Evolutionary conservation across 331 rosid genomes (phyloP).

Genomic region (Acacia concinna): DNA sequence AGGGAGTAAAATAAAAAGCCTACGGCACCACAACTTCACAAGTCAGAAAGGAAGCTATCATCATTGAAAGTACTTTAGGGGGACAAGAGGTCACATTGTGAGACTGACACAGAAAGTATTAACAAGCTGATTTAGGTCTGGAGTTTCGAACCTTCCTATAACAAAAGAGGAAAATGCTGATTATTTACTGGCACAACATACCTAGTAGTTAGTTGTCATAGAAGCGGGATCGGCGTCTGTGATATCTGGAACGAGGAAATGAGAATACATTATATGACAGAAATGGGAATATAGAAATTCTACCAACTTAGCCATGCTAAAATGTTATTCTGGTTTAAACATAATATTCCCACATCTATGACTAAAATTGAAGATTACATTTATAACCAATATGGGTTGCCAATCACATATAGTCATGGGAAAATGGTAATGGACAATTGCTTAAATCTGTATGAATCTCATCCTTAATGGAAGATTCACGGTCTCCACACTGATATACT

Average conservation of each 20-base stretch:
- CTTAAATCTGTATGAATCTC: too few species aligned
- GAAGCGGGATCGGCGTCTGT: slow-evolving; percentile 80
- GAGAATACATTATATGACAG: slow-evolving; percentile 19
- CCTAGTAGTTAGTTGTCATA: slow-evolving; percentile 82
- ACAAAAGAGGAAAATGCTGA: background rate
- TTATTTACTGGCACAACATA: slow-evolving; percentile 37
- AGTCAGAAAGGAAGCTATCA: background rate
- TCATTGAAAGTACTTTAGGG: background rate
- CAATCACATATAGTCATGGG: background rate
- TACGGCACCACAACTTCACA: background rate
- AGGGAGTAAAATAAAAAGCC: slow-evolving; percentile 6
- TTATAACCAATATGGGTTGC: background rate
- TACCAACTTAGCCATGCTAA: background rate
- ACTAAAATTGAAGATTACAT: background rate
- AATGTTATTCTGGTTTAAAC: background rate
- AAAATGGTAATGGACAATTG: background rate
- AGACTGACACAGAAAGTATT: background rate
- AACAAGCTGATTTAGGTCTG: background rate
- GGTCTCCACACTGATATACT: background rate
- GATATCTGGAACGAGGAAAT: slow-evolving; percentile 57
- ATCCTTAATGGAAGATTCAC: background rate
- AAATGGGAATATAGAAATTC: slow-evolving; percentile 16
- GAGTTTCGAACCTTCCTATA: background rate
- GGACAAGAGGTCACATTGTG: background rate
- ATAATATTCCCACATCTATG: background rate